Evolutionary conservation across 2,329 filamentous ascomycete species (phyloP).

Genomic region (Arthroderma sp.): DNA sequence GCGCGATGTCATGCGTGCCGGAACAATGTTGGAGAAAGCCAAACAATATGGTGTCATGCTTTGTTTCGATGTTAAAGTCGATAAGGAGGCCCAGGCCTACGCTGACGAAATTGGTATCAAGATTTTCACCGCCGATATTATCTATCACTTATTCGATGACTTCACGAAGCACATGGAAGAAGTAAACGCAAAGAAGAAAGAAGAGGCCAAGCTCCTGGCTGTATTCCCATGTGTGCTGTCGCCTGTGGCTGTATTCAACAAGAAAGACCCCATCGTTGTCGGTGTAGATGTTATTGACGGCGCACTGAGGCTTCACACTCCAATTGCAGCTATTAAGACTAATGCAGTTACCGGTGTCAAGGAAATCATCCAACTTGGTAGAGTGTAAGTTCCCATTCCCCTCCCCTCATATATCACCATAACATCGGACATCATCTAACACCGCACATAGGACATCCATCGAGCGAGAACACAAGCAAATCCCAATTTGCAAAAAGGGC

Average conservation of each 20-base stretch:
- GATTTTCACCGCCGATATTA: conserved; percentile 97
- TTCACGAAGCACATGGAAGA: conserved; percentile 92
- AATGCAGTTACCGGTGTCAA: conserved; percentile 68
- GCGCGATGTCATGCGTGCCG: conserved; percentile 87
- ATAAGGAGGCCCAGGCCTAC: conserved; percentile 85
- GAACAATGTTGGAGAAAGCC: conserved; percentile 90
- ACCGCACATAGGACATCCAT: conserved; percentile 60
- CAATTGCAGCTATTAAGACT: conserved; percentile 72
- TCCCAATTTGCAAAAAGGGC: conserved; percentile 83
- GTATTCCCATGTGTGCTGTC: conserved; percentile 92
- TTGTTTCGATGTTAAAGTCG: conserved; percentile 98
- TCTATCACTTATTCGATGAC: conserved; percentile 94
- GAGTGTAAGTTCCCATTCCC: conserved; percentile 59
- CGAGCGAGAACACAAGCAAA: conserved; percentile 93
- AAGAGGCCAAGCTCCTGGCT: conserved; percentile 86
- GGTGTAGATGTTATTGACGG: conserved; percentile 95
- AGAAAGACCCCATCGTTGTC: conserved; percentile 86
- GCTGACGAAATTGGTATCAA: conserved; percentile 92
- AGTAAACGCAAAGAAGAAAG: conserved; percentile 81
- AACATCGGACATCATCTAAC: background rate
- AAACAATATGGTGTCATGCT: conserved; percentile 98
- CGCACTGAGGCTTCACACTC: conserved; percentile 71
- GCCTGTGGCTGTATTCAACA: conserved; percentile 94
- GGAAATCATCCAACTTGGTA: conserved; percentile 71
- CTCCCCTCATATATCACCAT: background rate